These are phyloP conservation scores for Vachellia pachyceras DNA, from an alignment of 306 rosid species.

Conservation along the genomic window DNA sequence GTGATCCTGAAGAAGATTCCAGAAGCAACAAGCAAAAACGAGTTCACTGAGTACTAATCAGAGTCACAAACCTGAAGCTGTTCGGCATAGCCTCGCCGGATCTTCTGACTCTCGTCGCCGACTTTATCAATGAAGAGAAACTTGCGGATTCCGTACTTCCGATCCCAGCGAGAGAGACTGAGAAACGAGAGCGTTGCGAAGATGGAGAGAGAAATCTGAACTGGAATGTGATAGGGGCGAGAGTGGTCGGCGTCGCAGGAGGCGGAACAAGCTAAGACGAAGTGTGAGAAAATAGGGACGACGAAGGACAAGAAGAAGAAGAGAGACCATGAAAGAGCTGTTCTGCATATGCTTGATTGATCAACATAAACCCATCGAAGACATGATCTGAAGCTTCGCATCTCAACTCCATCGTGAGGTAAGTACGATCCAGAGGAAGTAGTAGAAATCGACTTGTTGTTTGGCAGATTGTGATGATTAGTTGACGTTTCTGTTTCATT, in stretches of 20 bases:
- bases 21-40: no score
- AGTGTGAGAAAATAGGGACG: neutral
- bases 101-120: neutral
- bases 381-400: conserved; percentile 52
- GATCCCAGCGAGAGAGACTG: neutral
- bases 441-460: neutral
- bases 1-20: no score
- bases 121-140: neutral
- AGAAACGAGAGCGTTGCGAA: neutral
- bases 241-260: neutral
- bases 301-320: neutral
- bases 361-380: conserved; percentile 11
- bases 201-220: neutral
- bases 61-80: neutral
- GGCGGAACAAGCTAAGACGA: neutral
- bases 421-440: neutral
- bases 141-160: neutral
- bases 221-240: neutral
- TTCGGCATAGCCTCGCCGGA: neutral
- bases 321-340: neutral
- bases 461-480: conserved; percentile 7
- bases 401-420: conserved; percentile 45
- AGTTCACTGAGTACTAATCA: neutral
- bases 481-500: neutral
- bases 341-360: neutral